Percentiles rank a stretch among this genome's conserved stretches.
These are phyloP conservation scores for Ogataea salicorniae DNA, from an alignment of 805 yeast species.

Conservation along the genomic window DNA sequence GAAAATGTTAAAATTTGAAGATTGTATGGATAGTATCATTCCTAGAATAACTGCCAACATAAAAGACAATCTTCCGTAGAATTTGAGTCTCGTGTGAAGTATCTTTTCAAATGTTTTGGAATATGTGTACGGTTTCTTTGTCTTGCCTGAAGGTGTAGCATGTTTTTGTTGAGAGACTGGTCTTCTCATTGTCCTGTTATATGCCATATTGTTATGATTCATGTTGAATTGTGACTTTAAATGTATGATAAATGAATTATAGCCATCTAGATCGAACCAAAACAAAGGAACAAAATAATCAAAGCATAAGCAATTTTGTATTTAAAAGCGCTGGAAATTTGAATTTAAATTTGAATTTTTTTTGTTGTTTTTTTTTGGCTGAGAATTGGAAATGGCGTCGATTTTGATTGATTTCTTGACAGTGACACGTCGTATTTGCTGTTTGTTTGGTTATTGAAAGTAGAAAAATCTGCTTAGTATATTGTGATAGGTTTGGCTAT, in stretches of 20 bases:
- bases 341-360: too few relatives aligned
- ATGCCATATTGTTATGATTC: not conserved
- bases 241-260: not conserved
- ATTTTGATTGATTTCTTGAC: too few relatives aligned
- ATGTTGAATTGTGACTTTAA: not conserved
- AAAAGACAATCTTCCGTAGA: constrained; percentile 24
- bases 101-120: constrained; percentile 21
- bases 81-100: constrained; percentile 23
- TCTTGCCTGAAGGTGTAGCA: not conserved
- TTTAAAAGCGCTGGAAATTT: too few relatives aligned
- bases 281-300: too few relatives aligned
- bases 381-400: too few relatives aligned
- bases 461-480: too few relatives aligned
- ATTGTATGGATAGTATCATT: constrained; percentile 14
- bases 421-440: too few relatives aligned
- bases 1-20: constrained; percentile 16
- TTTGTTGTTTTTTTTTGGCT: too few relatives aligned
- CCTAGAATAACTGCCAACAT: constrained; percentile 18
- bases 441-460: too few relatives aligned
- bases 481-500: too few relatives aligned
- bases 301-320: too few relatives aligned
- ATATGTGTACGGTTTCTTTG: constrained; percentile 20
- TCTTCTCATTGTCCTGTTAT: not conserved
- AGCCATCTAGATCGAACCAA: too few relatives aligned
- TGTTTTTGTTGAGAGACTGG: not conserved